A percentile compares a stretch with the other conserved stretches of the same genome.
These are phyloP conservation scores for Daldinia vernicosa DNA, from an alignment of 495 filamentous ascomycete genomes.

Conservation along the genomic window DNA sequence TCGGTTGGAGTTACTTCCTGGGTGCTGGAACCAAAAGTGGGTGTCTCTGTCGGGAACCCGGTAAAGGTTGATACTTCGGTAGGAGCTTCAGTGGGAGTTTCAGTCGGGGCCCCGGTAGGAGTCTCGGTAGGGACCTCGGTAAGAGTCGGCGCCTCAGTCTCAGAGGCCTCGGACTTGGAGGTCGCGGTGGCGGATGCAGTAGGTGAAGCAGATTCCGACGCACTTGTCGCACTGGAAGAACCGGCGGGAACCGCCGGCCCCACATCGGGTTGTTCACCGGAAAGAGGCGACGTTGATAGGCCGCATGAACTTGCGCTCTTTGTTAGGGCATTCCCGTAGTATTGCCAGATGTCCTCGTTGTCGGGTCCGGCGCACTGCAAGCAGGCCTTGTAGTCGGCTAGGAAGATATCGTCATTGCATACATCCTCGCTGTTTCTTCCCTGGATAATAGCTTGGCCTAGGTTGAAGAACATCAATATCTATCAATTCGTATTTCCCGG, in stretches of 20 bases:
- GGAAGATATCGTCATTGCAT: constrained; percentile 55
- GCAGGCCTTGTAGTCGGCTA: constrained; percentile 52
- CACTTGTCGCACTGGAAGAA: background rate
- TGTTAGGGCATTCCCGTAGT: constrained; percentile 55
- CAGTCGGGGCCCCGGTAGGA: constrained; percentile 1
- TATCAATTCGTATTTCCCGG: background rate
- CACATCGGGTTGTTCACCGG: constrained; percentile 37
- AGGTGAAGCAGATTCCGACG: constrained; percentile 10
- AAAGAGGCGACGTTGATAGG: constrained; percentile 53
- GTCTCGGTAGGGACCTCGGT: background rate
- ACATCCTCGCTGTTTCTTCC: constrained; percentile 45
- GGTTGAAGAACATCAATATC: background rate
- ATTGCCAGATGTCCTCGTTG: constrained; percentile 52
- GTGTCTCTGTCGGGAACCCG: background rate
- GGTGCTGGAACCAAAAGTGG: constrained; percentile 4
- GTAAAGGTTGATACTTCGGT: constrained; percentile 12
- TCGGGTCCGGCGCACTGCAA: constrained; percentile 57
- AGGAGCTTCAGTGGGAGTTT: background rate
- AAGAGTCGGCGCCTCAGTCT: constrained; percentile 5
- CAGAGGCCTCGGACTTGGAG: background rate
- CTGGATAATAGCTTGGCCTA: constrained; percentile 55
- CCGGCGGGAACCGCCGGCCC: constrained; percentile 37
- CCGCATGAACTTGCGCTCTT: constrained; percentile 50
- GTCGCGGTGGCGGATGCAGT: constrained; percentile 6
- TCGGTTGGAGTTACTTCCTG: constrained; percentile 2